Evolutionary conservation across 179 eudicot species (phyloP).

Genomic region (Actinidia polygama): DNA sequence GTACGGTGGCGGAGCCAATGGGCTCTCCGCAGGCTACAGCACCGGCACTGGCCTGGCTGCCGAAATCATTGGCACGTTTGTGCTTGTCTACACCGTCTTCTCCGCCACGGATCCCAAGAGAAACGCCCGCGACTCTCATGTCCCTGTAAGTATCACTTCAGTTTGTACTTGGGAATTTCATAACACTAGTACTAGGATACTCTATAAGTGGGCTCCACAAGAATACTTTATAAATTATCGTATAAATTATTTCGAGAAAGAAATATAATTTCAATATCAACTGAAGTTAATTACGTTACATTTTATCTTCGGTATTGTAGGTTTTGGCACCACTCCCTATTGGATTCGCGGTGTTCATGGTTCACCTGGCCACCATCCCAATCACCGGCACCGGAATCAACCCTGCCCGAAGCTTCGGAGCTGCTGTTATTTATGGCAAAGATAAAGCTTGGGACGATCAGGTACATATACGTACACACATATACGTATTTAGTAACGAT

Average conservation of each 20-base stretch:
- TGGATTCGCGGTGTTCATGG: conserved; percentile 20
- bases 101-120: conserved; percentile 24
- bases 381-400: conserved; percentile 20
- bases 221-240: too few species aligned
- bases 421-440: conserved; percentile 5
- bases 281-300: too few species aligned
- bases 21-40: background rate
- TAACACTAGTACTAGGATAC: too few species aligned
- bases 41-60: conserved; percentile 11
- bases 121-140: conserved; percentile 21
- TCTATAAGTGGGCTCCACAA: too few species aligned
- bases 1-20: conserved; percentile 21
- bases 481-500: background rate
- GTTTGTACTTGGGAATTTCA: too few species aligned
- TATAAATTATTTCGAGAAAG: too few species aligned
- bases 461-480: background rate
- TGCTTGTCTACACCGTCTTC: conserved; percentile 12
- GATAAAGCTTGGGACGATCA: conserved; percentile 24
- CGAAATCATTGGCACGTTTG: conserved; percentile 13
- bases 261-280: too few species aligned
- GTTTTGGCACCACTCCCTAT: conserved; percentile 24
- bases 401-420: conserved; percentile 17
- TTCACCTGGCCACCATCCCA: conserved; percentile 20
- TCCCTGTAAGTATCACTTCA: conserved; percentile 8
- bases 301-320: background rate